Percentiles rank a stretch among this genome's conserved stretches.
phyloP scores from a whole-genome alignment of 2,329 filamentous ascomycete species.

The Kalmusia sp. region DNA sequence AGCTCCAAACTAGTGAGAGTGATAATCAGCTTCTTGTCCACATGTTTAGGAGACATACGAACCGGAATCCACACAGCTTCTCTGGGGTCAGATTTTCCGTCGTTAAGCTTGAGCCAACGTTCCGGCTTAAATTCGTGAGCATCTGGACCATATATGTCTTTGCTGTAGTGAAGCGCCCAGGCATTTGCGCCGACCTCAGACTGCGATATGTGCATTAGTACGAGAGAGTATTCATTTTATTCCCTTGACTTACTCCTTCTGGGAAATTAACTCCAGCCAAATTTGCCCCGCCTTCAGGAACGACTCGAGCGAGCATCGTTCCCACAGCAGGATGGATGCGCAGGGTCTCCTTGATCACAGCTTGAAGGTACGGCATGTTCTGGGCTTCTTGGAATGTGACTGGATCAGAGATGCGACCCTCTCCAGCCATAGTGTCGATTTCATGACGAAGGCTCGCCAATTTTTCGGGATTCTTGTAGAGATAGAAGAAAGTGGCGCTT shows the following conservation, averaged over 20 bases:
- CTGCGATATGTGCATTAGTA: slow-evolving; percentile 29
- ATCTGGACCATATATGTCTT: slow-evolving; percentile 48
- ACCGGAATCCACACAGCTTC: too few species aligned
- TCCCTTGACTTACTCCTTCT: slow-evolving; percentile 26
- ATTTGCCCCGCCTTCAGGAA: slow-evolving; percentile 35
- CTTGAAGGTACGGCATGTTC: slow-evolving; percentile 53
- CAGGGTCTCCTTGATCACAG: slow-evolving; percentile 53
- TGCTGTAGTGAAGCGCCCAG: slow-evolving; percentile 53
- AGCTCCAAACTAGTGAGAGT: slow-evolving; percentile 22
- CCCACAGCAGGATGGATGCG: slow-evolving; percentile 54
- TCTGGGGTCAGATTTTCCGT: too few species aligned
- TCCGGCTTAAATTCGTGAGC: slow-evolving; percentile 51
- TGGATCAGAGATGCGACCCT: slow-evolving; percentile 21
- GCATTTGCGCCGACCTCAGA: slow-evolving; percentile 54
- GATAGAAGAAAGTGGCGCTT: slow-evolving; percentile 53
- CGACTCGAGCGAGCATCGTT: slow-evolving; percentile 47
- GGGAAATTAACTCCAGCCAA: slow-evolving; percentile 51
- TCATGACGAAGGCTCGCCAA: slow-evolving; percentile 27
- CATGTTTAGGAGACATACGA: background rate
- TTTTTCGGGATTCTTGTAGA: slow-evolving; percentile 46
- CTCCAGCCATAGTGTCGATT: slow-evolving; percentile 19
- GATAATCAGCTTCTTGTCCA: background rate
- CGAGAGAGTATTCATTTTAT: background rate
- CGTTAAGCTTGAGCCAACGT: slow-evolving; percentile 44
- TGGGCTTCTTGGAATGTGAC: slow-evolving; percentile 32